A percentile compares a stretch with the other conserved stretches of the same genome.
phyloP scores from a whole-genome alignment of 1,284 basidiomycete species.

The Boletus smithii region DNA sequence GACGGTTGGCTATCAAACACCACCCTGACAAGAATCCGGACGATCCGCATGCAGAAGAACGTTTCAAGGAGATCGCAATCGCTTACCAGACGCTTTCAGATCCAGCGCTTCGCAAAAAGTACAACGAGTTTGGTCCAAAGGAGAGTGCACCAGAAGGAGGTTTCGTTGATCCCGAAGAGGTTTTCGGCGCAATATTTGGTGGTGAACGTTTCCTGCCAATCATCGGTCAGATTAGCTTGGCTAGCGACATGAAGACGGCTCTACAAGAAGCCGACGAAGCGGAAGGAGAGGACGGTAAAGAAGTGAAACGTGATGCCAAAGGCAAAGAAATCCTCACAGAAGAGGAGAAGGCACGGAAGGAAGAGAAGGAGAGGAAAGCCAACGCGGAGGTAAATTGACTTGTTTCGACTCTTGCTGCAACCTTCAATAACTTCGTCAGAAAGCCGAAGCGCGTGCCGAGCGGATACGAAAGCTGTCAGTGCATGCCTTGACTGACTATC shows the following conservation, averaged over 20 bases:
- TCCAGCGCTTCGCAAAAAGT: conserved; percentile 79
- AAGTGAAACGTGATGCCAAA: conserved; percentile 56
- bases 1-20: conserved; percentile 91
- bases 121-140: conserved; percentile 88
- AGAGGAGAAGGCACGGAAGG: conserved; percentile 78
- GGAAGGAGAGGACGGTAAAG: conserved; percentile 50
- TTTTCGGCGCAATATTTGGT: conserved; percentile 92
- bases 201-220: conserved; percentile 82
- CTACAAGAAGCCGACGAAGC: conserved; percentile 88
- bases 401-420: conserved; percentile 7
- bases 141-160: conserved; percentile 78
- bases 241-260: conserved; percentile 96
- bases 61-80: conserved; percentile 85
- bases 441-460: conserved; percentile 76
- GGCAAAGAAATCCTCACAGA: conserved; percentile 71
- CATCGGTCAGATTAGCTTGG: conserved; percentile 81
- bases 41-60: conserved; percentile 88
- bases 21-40: conserved; percentile 92
- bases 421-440: conserved; percentile 43
- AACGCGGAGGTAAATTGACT: conserved; percentile 57
- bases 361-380: conserved; percentile 70
- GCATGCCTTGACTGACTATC: background rate
- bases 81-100: conserved; percentile 92
- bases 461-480: conserved; percentile 72
- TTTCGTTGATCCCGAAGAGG: conserved; percentile 70